Evolutionary conservation across 169 alveolate genomes (phyloP), one percentile per base, ranked within the genome.

Genomic region (Plasmodium relictum): DNA sequence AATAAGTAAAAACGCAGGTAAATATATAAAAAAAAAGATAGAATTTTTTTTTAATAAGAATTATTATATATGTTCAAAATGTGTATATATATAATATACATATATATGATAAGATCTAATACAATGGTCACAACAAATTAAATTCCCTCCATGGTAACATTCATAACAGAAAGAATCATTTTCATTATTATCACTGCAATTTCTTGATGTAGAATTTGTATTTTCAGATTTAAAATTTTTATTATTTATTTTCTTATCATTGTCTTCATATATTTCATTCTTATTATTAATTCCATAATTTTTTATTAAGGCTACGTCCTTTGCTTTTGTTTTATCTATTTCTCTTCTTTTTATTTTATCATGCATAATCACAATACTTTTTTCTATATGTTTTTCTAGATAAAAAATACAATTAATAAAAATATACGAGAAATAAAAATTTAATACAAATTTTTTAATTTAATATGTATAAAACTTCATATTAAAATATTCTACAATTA

Each of bases 141-240:
- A 80, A 59, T 93, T 93, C 5, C 95, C 95, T 39, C 95, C 95
- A 14, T 92, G 94, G n/a, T 91, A 85, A 18, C 95, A 93, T 41
- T 83, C 88, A 74, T 74, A 74, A 44, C 88, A 74, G 24, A 74
- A 74, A 59, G 70, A 54, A 42, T 74, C 88, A 37, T 74, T 74
- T 52, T 52, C 73, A 37, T 59, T 37, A 59, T 31, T 72, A n/a
- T 26, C 73, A 52, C 41, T 42, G 14, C 10, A 42, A 41, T 74
- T 74, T 37, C 20, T 74, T 42, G 39, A 4, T 59, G 58, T 73
- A 18, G 62, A 41, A 65, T 74, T 61, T 31, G 54, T 61, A 39
- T 74, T 61, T 42, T 52, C 12, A n/a, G 72, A n/a, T 65, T 37
- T 74, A 58, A 22, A 45, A 61, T 42, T 74, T 74, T 74, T 74